These are phyloP conservation scores for Plectosphaerella plurivora DNA, from an alignment of 2,329 filamentous ascomycete species.

Conservation along the genomic window DNA sequence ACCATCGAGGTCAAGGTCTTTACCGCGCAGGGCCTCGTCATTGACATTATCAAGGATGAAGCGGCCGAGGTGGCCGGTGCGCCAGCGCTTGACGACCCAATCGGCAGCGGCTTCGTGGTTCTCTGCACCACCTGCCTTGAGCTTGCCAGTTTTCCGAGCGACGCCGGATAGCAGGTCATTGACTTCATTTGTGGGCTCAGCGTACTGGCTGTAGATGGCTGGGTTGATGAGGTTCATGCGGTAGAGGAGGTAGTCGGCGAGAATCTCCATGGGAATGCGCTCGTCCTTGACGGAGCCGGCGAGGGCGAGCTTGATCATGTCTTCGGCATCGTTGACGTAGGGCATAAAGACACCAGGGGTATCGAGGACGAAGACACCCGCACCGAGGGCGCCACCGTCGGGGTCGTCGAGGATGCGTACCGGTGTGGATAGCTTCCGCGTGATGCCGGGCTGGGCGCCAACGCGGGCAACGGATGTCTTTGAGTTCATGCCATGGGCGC, in stretches of 20 bases:
- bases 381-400: constrained; percentile 25
- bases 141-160: constrained; percentile 68
- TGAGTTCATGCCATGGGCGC: constrained; percentile 57
- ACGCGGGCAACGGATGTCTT: constrained; percentile 69
- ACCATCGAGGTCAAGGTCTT: constrained; percentile 42
- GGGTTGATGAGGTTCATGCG: constrained; percentile 69
- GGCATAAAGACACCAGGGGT: constrained; percentile 95
- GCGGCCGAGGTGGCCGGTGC: constrained; percentile 67
- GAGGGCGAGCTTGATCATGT: constrained; percentile 93
- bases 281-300: constrained; percentile 89
- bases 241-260: constrained; percentile 89
- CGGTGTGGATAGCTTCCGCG: constrained; percentile 74
- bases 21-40: constrained; percentile 48
- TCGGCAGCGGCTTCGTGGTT: constrained; percentile 70
- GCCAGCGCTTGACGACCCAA: constrained; percentile 79
- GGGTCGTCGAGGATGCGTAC: constrained; percentile 63
- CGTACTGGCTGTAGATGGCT: constrained; percentile 56
- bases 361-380: constrained; percentile 79
- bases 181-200: constrained; percentile 79
- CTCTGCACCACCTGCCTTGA: constrained; percentile 68
- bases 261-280: constrained; percentile 68
- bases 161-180: constrained; percentile 65
- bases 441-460: constrained; percentile 84
- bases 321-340: constrained; percentile 77
- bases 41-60: constrained; percentile 77